These are phyloP conservation scores for Pholiota molesta DNA, from an alignment of 768 basidiomycete genomes.

Conservation along the genomic window DNA sequence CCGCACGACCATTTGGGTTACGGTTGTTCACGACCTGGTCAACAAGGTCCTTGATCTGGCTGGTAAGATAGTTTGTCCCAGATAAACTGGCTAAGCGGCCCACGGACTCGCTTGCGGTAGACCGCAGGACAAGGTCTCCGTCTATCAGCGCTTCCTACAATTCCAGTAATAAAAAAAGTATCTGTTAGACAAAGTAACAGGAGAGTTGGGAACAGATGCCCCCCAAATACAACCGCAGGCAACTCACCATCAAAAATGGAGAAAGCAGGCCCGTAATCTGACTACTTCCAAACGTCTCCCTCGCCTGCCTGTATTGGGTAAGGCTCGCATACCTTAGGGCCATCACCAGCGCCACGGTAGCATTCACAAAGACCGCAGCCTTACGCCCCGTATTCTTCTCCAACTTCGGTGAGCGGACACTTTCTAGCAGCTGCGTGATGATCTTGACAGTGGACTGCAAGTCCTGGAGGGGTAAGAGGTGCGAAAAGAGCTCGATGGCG, in stretches of 20 bases:
- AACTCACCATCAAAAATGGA: constrained; percentile 74
- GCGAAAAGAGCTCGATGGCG: constrained; percentile 85
- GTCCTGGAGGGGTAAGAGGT: constrained; percentile 80
- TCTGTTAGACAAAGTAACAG: too few species aligned
- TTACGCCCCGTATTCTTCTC: constrained; percentile 88
- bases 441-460: constrained; percentile 54
- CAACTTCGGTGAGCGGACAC: constrained; percentile 71
- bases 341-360: constrained; percentile 71
- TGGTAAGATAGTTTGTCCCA: constrained; percentile 81
- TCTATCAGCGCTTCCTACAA: constrained; percentile 78
- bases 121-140: constrained; percentile 74
- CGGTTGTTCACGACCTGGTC: constrained; percentile 95
- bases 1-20: constrained; percentile 89
- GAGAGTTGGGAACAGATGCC: too few species aligned
- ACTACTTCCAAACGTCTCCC: constrained; percentile 66
- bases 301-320: constrained; percentile 55
- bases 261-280: constrained; percentile 66
- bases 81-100: constrained; percentile 85
- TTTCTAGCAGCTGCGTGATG: constrained; percentile 63
- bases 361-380: constrained; percentile 83
- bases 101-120: constrained; percentile 83
- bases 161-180: background rate
- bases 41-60: constrained; percentile 87
- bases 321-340: constrained; percentile 63
- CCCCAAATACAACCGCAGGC: too few species aligned